Evolutionary conservation across 2,329 filamentous ascomycete species (phyloP).

Genomic region (Hypomyces rosellus): DNA sequence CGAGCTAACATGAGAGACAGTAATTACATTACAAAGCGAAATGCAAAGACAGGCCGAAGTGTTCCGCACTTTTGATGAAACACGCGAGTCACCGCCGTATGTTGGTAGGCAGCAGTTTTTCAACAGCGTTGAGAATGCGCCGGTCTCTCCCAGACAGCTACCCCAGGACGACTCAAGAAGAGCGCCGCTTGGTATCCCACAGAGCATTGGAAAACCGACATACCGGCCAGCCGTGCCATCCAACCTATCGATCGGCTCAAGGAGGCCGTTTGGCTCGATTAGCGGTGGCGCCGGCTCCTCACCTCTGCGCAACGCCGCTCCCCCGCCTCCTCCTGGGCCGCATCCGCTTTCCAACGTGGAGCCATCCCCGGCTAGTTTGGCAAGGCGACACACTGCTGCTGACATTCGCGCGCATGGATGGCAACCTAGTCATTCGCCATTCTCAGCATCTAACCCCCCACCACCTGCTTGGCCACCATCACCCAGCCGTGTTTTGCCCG

Average conservation of each 20-base stretch:
- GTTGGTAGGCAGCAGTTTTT: constrained; percentile 63
- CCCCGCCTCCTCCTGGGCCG: constrained; percentile 57
- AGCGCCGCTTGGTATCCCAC: constrained; percentile 56
- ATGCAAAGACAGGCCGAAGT: constrained; percentile 56
- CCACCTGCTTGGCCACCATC: constrained; percentile 50
- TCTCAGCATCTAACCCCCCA: constrained; percentile 49
- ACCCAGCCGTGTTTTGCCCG: constrained; percentile 41
- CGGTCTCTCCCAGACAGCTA: constrained; percentile 81
- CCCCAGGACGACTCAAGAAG: constrained; percentile 80
- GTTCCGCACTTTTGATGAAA: constrained; percentile 52
- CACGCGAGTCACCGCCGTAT: constrained; percentile 61
- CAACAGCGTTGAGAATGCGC: constrained; percentile 62
- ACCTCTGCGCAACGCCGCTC: constrained; percentile 61
- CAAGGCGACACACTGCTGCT: constrained; percentile 85
- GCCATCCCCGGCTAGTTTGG: constrained; percentile 61
- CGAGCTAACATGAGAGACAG: constrained; percentile 27
- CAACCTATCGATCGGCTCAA: constrained; percentile 70
- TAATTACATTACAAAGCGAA: constrained; percentile 50
- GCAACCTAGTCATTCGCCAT: constrained; percentile 59
- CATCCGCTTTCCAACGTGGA: constrained; percentile 61
- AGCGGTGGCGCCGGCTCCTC: constrained; percentile 66
- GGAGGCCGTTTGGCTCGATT: constrained; percentile 81
- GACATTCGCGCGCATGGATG: constrained; percentile 89
- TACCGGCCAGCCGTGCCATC: constrained; percentile 75
- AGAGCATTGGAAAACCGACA: constrained; percentile 53